A percentile compares a stretch with the other conserved stretches of the same genome.
Evolutionary conservation across 192 early-diverging fungal genomes (phyloP).

Genomic region (Paraglomus occultum): DNA sequence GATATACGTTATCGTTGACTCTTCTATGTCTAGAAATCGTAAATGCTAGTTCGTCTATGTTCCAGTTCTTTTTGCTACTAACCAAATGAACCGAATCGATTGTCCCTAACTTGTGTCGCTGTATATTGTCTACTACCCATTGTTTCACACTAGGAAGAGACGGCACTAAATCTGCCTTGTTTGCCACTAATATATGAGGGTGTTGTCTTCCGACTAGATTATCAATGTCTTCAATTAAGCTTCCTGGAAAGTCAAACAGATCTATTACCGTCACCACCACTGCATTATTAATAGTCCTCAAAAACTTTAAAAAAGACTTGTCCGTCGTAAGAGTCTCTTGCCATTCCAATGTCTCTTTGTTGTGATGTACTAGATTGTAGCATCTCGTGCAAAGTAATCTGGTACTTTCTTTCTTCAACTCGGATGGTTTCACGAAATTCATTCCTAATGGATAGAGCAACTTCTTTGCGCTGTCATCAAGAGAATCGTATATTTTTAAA

Average conservation of each 20-base stretch:
- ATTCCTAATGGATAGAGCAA: slow-evolving; percentile 39
- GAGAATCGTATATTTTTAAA: slow-evolving; percentile 39
- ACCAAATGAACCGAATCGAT: slow-evolving; percentile 49
- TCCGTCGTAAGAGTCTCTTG: slow-evolving; percentile 51
- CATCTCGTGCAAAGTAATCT: slow-evolving; percentile 63
- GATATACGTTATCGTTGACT: slow-evolving; percentile 55
- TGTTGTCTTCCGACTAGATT: slow-evolving; percentile 48
- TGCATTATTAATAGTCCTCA: slow-evolving; percentile 50
- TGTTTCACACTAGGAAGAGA: slow-evolving; percentile 46
- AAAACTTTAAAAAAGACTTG: slow-evolving; percentile 50
- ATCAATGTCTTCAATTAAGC: slow-evolving; percentile 48
- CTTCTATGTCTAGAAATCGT: slow-evolving; percentile 42
- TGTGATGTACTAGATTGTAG: slow-evolving; percentile 58
- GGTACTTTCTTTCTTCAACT: slow-evolving; percentile 13
- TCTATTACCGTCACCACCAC: slow-evolving; percentile 64
- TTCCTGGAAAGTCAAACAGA: slow-evolving; percentile 66
- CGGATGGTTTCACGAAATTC: slow-evolving; percentile 29
- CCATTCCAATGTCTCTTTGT: slow-evolving; percentile 37
- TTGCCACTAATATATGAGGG: slow-evolving; percentile 57
- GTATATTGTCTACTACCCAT: slow-evolving; percentile 48
- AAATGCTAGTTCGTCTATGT: slow-evolving; percentile 47
- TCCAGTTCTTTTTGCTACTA: slow-evolving; percentile 61
- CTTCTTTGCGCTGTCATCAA: slow-evolving; percentile 38
- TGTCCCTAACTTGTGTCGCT: slow-evolving; percentile 24
- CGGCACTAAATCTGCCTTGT: slow-evolving; percentile 72